Evolutionary conservation across 768 basidiomycete genomes (phyloP), one percentile per base, ranked within the genome.

Genomic region (Phylloporus sp.): DNA sequence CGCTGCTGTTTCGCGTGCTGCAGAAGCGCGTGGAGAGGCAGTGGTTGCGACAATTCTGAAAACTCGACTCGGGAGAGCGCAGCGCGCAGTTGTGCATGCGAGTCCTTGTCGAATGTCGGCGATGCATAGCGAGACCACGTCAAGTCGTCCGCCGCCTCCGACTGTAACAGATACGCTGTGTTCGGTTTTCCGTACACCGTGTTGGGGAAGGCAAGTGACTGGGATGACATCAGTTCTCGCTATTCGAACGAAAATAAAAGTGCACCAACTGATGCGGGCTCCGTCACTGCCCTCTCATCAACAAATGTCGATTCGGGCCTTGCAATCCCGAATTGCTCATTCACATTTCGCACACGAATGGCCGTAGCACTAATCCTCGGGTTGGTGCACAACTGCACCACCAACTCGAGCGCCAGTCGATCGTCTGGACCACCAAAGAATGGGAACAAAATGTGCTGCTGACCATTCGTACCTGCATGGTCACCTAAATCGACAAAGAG

Each of bases 351-450:
- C 26, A 95, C 69, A 39, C 82, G 72, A 2, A 95, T 69, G 0
- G 91, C 79, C 1, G 87, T 91, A 1, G 90, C 96, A 5, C 66
- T 77, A 0, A 90, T 75, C 28, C 64, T 67, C 0, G 77, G 62
- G 50, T 85, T 83, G 26, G 67, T 65, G 46, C 92, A 87, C 23
- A 87, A 60, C 63, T 97, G 94, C 27, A 89, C 79, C 5, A 90
- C 79, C 57, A 98, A 81, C 24, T 77, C 69, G 22, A 98, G 69
- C 0, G 90, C 90, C 18, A 91, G 73, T 1, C 96, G 81, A 62
- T 97, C 95, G 62, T 99, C 95, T 0, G 90, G 83, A 0, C 95
- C 95, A 29, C 95, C 95, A 62, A 91, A 87, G 79, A 95, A 97
- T 1, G 94, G 89, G 33, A 93, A 61, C 63, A 94, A 81, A 23